These are phyloP conservation scores for Actinomortierella ambigua DNA, from an alignment of 371 early-diverging fungal genomes.

Conservation along the genomic window DNA sequence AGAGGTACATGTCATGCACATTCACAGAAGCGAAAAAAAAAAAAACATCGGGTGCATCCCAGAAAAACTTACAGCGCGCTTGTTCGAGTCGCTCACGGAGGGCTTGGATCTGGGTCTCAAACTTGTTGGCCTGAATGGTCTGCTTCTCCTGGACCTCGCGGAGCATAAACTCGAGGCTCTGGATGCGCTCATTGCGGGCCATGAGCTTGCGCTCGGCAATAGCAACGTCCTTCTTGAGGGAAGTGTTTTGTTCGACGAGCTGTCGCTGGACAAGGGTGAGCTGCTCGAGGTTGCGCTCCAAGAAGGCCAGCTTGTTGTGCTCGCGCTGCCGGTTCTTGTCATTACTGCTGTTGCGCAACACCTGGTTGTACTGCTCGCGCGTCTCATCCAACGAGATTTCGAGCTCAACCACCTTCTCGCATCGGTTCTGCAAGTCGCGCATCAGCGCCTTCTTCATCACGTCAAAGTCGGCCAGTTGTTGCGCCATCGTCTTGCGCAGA, in stretches of 20 bases:
- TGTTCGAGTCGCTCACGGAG: constrained; percentile 82
- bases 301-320: constrained; percentile 81
- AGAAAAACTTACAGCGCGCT: constrained; percentile 58
- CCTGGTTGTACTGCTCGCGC: constrained; percentile 87
- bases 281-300: constrained; percentile 95
- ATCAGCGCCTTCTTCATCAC: constrained; percentile 95
- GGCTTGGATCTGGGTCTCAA: constrained; percentile 81
- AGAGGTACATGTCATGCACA: not conserved
- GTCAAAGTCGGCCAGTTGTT: constrained; percentile 93
- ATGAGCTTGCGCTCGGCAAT: constrained; percentile 89
- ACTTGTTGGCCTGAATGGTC: constrained; percentile 83
- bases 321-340: constrained; percentile 78
- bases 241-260: constrained; percentile 93
- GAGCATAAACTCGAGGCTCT: constrained; percentile 84
- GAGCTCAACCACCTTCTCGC: constrained; percentile 95
- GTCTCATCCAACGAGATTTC: constrained; percentile 94
- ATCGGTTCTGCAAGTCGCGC: constrained; percentile 94
- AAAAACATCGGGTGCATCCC: not conserved
- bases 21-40: not conserved
- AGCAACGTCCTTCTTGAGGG: constrained; percentile 90
- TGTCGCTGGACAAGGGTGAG: constrained; percentile 93
- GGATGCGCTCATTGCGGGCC: constrained; percentile 93
- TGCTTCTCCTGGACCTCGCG: constrained; percentile 79
- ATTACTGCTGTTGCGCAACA: constrained; percentile 80
- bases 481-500: constrained; percentile 90